Conservation (phyloP, 139 green algal species). For the Micromonas commoda region DNA sequence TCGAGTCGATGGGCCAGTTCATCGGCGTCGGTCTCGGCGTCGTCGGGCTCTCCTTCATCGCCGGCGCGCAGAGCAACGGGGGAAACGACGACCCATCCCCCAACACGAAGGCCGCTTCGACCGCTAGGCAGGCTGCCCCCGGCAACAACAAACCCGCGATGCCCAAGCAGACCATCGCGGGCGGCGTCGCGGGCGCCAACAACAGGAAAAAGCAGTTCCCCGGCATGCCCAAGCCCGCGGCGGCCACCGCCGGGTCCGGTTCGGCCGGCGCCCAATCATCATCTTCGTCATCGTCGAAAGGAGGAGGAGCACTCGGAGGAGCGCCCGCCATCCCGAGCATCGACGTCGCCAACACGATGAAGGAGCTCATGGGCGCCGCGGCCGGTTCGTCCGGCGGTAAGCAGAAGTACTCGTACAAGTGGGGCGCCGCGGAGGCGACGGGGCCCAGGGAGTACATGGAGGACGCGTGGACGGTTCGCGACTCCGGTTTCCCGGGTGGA, state of each 20-base stretch:
- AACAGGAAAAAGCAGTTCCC: neutral
- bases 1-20: neutral
- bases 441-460: slow-evolving; percentile 25
- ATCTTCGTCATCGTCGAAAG: too few species aligned
- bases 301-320: too few species aligned
- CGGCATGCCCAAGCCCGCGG: neutral
- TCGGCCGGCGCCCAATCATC: too few species aligned
- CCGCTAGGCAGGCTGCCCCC: neutral
- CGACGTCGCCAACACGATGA: neutral
- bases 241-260: too few species aligned
- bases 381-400: neutral
- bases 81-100: neutral
- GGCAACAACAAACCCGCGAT: neutral
- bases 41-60: neutral
- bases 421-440: neutral
- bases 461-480: neutral
- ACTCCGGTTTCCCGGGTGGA: neutral
- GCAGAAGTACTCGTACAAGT: neutral
- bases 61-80: neutral
- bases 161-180: neutral
- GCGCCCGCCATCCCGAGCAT: neutral
- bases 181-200: neutral
- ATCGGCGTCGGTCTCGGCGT: neutral
- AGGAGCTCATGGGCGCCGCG: neutral
- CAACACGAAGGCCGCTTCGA: neutral